Base-by-base conservation (phyloP, 1,284 basidiomycete species). In the Cutaneotrichosporon arboriforme region DNA sequence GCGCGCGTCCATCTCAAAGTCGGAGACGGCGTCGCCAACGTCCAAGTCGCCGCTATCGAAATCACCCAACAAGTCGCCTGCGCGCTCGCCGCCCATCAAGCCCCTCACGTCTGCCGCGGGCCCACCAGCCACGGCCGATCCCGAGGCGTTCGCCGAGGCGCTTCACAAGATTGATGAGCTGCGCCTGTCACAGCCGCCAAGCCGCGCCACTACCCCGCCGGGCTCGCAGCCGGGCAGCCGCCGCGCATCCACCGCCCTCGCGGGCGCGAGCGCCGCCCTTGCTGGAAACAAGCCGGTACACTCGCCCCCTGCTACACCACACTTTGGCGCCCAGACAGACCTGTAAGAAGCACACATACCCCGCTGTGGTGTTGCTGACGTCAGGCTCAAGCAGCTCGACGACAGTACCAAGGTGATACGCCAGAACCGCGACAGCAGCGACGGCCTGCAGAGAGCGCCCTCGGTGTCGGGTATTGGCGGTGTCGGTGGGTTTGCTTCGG, bases 391-490 rank as follows among this genome's bases (percentile, higher is more conserved):
- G 48, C 68, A 70, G 3, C 60, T 76, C 34, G 74, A 76, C 49
- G 71, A 76, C 52, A 69, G 64, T 42, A 74, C 74, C 8, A 69
- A 68, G 42, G 65, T 75, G 2, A 61, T 76, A 18, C 56, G 72
- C 40, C 63, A 69, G 46, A 73, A 56, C 13, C 47, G 37, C 17
- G 23, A 45, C 12, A 7, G 49, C 8, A 47, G 37, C 44, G 66
- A 64, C 36, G 72, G 70, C 3, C 69, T 70, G 1, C 61, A 65
- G 13, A 54, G 72, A 37, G 74, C 76, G 0, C 69, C 75, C 1
- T 72, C 70, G 4, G 76, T 77, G 8, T 73, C 72, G 0, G 76
- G 76, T 35, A 77, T 77, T 38, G 76, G 76, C 7, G 68, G 69
- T 40, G 66, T 75, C 13, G 72, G 73, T 72, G 48, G 49, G 69